phyloP scores from a whole-genome alignment of 1,139 yeast genomes.

The Arxiozyma slooffiae region DNA sequence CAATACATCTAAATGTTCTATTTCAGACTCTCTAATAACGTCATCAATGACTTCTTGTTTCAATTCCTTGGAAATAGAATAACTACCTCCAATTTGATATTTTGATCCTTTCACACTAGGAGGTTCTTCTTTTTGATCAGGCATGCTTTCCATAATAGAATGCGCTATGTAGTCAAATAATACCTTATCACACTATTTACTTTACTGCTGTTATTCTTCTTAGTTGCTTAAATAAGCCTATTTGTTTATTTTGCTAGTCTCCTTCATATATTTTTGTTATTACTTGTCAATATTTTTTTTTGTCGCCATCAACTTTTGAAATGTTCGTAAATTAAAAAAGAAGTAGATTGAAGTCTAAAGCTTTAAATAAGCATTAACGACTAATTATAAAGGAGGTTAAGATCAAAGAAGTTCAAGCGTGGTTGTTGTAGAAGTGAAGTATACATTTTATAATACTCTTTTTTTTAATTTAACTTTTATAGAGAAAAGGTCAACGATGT shows the following conservation, averaged over 20 bases:
- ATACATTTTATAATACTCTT: too few relatives aligned
- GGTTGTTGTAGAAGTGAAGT: too few relatives aligned
- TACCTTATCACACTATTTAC: not conserved
- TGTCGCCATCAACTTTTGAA: not conserved
- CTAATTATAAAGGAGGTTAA: too few relatives aligned
- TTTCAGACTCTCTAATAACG: slow-evolving; percentile 19
- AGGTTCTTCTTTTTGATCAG: not conserved
- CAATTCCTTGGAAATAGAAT: slow-evolving; percentile 33
- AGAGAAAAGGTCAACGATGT: not conserved
- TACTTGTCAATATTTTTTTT: not conserved
- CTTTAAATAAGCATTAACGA: not conserved
- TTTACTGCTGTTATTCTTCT: too few relatives aligned
- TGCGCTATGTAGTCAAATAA: not conserved
- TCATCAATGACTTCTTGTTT: slow-evolving; percentile 29
- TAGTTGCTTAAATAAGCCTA: not conserved
- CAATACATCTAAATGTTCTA: slow-evolving; percentile 30
- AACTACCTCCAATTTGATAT: slow-evolving; percentile 18
- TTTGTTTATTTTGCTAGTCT: too few relatives aligned
- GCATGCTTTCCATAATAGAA: not conserved
- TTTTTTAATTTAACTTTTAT: not conserved
- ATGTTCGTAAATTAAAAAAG: too few relatives aligned
- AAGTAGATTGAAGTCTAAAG: not conserved
- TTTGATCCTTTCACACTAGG: not conserved
- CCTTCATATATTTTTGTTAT: too few relatives aligned
- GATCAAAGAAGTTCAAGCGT: not conserved